Conservation (phyloP, 805 yeast species). For the Barnettozyma populi region DNA sequence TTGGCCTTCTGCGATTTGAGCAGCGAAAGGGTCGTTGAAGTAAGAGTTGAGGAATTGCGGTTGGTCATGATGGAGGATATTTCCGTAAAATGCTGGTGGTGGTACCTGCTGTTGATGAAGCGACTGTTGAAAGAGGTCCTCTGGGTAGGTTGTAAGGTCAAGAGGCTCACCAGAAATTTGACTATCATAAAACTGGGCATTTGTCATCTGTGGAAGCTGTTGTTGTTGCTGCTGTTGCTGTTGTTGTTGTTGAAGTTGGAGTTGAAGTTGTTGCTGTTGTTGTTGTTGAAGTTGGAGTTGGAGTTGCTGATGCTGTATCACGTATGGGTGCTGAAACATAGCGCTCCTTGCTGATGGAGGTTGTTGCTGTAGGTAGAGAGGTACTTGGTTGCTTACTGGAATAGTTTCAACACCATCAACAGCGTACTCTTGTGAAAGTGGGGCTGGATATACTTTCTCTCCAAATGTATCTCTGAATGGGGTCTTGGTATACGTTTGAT, state of each 20-base stretch:
- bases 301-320: slow-evolving; percentile 1
- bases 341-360: slow-evolving; percentile 1
- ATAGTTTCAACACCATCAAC: slow-evolving; percentile 2
- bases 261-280: background rate
- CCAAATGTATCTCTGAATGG: slow-evolving; percentile 24
- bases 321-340: slow-evolving; percentile 1
- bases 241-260: slow-evolving; percentile 9
- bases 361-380: slow-evolving; percentile 2
- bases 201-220: slow-evolving; percentile 16
- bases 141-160: slow-evolving; percentile 2
- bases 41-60: background rate
- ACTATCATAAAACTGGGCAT: slow-evolving; percentile 25
- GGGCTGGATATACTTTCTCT: background rate
- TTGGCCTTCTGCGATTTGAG: slow-evolving; percentile 2
- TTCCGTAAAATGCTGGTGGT: slow-evolving; percentile 9
- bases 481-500: slow-evolving; percentile 43
- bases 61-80: background rate
- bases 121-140: slow-evolving; percentile 5
- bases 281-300: too few relatives aligned
- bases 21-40: slow-evolving; percentile 6
- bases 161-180: slow-evolving; percentile 13
- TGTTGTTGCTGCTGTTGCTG: background rate
- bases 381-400: slow-evolving; percentile 1
- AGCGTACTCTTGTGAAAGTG: background rate
- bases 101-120: background rate